Percentiles rank a stretch among this genome's conserved stretches.
phyloP scores from a whole-genome alignment of 2,329 filamentous ascomycete species.

The Colletotrichum horii region DNA sequence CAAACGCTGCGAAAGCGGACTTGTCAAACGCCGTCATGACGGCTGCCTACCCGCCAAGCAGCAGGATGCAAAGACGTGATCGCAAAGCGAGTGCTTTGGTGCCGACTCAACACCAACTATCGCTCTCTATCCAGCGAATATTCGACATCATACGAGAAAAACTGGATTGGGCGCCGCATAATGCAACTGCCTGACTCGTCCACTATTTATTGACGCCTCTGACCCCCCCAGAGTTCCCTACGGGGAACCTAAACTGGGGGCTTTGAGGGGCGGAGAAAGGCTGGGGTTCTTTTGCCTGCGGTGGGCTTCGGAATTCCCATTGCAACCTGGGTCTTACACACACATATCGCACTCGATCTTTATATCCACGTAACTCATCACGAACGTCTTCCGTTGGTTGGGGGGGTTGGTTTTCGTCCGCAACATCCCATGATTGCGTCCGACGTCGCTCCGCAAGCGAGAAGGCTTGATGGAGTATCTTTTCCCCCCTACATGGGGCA shows the following conservation, averaged over 20 bases:
- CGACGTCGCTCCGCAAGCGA: neutral
- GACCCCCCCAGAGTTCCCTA: neutral
- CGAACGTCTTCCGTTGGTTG: neutral
- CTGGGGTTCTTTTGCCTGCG: neutral
- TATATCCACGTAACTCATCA: neutral
- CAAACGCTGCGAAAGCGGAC: neutral
- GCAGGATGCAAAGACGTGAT: neutral
- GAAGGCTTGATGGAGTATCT: neutral
- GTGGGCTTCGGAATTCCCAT: neutral
- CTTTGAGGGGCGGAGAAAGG: neutral
- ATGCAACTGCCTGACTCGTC: conserved; percentile 1
- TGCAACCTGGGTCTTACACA: neutral
- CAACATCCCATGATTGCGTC: neutral
- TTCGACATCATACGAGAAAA: conserved; percentile 5
- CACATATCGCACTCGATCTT: neutral
- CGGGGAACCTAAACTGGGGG: neutral
- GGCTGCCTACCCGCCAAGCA: too few species aligned
- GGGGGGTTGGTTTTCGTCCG: neutral
- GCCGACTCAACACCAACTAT: neutral
- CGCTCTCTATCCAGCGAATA: neutral
- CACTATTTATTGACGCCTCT: neutral
- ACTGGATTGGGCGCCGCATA: neutral
- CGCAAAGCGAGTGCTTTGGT: neutral
- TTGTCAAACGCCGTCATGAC: neutral
- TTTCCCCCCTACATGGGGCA: neutral